Evolutionary conservation across 140 eudicot species (phyloP).

Genomic region (Flaveria floridana): DNA sequence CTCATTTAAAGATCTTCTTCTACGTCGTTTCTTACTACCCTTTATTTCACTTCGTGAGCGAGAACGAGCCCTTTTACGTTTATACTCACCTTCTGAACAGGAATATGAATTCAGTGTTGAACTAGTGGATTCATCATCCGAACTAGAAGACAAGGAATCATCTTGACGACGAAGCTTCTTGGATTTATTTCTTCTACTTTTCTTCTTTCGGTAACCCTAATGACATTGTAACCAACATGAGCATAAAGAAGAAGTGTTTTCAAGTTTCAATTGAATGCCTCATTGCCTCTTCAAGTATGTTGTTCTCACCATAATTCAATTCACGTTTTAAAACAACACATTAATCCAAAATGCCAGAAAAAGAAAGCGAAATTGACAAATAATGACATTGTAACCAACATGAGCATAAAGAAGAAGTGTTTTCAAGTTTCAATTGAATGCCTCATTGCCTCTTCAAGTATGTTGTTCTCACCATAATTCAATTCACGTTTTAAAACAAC

Average conservation of each 20-base stretch:
- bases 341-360: background rate
- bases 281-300: no score
- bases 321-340: background rate
- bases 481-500: background rate
- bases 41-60: conserved; percentile 38
- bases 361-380: no score
- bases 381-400: conserved; percentile 30
- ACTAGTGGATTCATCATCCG: conserved; percentile 46
- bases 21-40: conserved; percentile 43
- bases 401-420: background rate
- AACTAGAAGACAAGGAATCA: conserved; percentile 40
- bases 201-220: conserved; percentile 51
- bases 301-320: background rate
- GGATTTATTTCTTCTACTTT: conserved; percentile 50
- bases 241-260: background rate
- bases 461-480: background rate
- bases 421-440: no score
- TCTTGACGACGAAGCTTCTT: conserved; percentile 50
- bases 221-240: conserved; percentile 22
- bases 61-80: conserved; percentile 46
- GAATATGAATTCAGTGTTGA: conserved; percentile 43
- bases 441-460: no score
- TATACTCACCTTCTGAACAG: conserved; percentile 41
- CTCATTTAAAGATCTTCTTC: conserved; percentile 40
- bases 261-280: no score